A percentile compares a stretch with the other conserved stretches of the same genome.
These are phyloP conservation scores for Rubia yunnanensis DNA, from an alignment of 257 asterid genomes.

Conservation along the genomic window DNA sequence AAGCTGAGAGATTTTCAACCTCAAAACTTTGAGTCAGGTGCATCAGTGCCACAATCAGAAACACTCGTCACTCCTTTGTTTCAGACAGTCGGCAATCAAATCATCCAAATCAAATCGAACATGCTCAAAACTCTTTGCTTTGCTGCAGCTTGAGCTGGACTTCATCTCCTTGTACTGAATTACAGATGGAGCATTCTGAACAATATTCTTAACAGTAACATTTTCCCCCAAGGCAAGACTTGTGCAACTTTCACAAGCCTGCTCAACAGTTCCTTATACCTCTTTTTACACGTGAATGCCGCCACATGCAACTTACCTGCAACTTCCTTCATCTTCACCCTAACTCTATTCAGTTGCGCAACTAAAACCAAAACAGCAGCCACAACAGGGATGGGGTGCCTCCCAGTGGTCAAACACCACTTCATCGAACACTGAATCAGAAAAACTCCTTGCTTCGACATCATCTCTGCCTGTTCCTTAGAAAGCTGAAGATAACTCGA, in stretches of 20 bases:
- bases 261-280: conserved; percentile 66
- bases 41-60: conserved; percentile 14
- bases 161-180: conserved; percentile 83
- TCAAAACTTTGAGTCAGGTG: conserved; percentile 37
- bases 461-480: conserved; percentile 31
- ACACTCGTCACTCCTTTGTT: conserved; percentile 20
- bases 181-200: conserved; percentile 60
- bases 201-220: conserved; percentile 51
- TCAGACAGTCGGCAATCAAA: conserved; percentile 43
- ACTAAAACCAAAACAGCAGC: conserved; percentile 70
- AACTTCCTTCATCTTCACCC: conserved; percentile 46
- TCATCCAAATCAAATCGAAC: conserved; percentile 37
- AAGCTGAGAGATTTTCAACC: conserved; percentile 12
- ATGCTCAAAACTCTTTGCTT: conserved; percentile 20
- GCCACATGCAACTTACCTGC: conserved; percentile 46
- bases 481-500: conserved; percentile 29
- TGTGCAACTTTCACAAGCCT: conserved; percentile 60
- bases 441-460: conserved; percentile 72
- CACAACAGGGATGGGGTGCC: conserved; percentile 74
- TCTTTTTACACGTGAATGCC: conserved; percentile 48
- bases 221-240: conserved; percentile 87
- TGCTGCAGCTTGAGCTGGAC: conserved; percentile 28
- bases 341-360: conserved; percentile 42
- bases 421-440: conserved; percentile 78
- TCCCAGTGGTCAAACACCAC: conserved; percentile 80